Conservation (phyloP, 2,329 filamentous ascomycete genomes). For the Tolypocladium sp. region DNA sequence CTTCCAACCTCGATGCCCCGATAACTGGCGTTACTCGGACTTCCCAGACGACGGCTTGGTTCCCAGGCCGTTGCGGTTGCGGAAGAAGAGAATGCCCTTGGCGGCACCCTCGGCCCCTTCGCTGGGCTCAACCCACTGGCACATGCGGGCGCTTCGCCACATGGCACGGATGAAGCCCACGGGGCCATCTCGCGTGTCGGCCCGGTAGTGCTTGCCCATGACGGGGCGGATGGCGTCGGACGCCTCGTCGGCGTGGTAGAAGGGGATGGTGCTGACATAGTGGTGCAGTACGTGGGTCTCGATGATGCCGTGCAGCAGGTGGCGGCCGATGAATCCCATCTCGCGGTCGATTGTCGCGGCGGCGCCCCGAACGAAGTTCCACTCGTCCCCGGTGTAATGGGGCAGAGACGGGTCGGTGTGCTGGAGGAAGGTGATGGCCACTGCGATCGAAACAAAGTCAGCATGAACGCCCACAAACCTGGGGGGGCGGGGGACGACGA, state of each 20-base stretch:
- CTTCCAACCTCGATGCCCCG: not conserved
- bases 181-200: constrained; percentile 67
- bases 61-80: constrained; percentile 85
- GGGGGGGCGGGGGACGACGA: constrained; percentile 32
- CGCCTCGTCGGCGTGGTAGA: constrained; percentile 93
- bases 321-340: constrained; percentile 89
- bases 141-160: constrained; percentile 73
- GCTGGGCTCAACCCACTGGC: constrained; percentile 96
- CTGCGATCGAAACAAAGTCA: constrained; percentile 38
- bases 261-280: constrained; percentile 92
- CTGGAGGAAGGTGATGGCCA: constrained; percentile 95
- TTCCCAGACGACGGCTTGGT: constrained; percentile 24
- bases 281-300: constrained; percentile 98
- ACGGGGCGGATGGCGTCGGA: constrained; percentile 87
- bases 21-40: not conserved
- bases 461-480: not conserved
- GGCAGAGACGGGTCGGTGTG: constrained; percentile 92
- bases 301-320: constrained; percentile 89
- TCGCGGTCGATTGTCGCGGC: constrained; percentile 95
- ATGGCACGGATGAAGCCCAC: constrained; percentile 77
- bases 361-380: constrained; percentile 90
- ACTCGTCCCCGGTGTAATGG: constrained; percentile 78
- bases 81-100: constrained; percentile 85
- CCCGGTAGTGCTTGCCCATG: constrained; percentile 93
- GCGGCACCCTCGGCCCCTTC: constrained; percentile 70